These are phyloP conservation scores for Xylariaceae sp. DNA, from an alignment of 2,329 filamentous ascomycete species.

Conservation along the genomic window DNA sequence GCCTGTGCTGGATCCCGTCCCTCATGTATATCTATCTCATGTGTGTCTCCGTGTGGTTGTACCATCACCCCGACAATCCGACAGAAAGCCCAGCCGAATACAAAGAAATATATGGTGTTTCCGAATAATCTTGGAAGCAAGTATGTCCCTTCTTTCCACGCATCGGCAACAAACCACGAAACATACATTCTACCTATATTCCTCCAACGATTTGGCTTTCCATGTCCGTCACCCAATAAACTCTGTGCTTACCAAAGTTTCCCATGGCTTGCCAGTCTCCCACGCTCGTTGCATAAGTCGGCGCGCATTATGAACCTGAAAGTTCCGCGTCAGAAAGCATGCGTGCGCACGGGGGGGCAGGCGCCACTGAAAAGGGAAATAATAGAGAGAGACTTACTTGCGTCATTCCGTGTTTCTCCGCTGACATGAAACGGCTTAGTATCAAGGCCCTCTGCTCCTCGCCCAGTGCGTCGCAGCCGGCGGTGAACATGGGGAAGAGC, in stretches of 20 bases:
- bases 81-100: too few species aligned
- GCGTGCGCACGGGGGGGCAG: not conserved
- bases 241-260: conserved; percentile 59
- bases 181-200: too few species aligned
- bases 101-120: too few species aligned
- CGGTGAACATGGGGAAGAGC: conserved; percentile 77
- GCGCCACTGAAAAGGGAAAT: not conserved
- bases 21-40: too few species aligned
- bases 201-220: too few species aligned
- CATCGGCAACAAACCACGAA: too few species aligned
- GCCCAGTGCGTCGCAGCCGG: conserved; percentile 66
- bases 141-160: too few species aligned
- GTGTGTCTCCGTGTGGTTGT: too few species aligned
- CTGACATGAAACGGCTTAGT: conserved; percentile 57
- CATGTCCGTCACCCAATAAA: conserved; percentile 55
- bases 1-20: too few species aligned
- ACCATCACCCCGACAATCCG: too few species aligned
- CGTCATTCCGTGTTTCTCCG: conserved; percentile 70
- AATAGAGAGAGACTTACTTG: conserved; percentile 51
- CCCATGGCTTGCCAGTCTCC: conserved; percentile 64
- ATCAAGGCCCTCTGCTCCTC: conserved; percentile 53
- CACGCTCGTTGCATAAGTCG: conserved; percentile 64
- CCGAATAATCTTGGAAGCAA: too few species aligned
- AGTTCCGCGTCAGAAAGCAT: conserved; percentile 12
- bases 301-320: conserved; percentile 53